Conservation (phyloP, 1,139 yeast genomes). For the Zygosaccharomyces sapae region DNA sequence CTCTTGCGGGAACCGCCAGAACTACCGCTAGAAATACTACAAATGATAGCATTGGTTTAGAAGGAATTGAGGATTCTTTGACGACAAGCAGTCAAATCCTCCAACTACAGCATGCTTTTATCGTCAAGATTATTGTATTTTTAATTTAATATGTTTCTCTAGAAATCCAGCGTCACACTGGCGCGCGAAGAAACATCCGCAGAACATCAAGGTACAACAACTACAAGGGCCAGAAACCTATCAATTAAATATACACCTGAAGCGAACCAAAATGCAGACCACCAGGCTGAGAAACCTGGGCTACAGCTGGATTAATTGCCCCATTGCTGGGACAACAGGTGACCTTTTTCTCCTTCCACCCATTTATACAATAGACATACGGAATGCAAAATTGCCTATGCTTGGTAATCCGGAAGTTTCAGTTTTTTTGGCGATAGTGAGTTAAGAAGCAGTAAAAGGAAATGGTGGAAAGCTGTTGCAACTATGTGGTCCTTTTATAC, state of each 20-base stretch:
- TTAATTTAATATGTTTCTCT: too few relatives aligned
- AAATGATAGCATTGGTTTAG: not conserved
- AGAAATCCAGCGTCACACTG: not conserved
- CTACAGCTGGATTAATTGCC: conserved; percentile 19
- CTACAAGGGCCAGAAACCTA: not conserved
- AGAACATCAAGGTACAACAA: not conserved
- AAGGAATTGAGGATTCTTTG: too few relatives aligned
- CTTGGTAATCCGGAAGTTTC: conserved; percentile 35
- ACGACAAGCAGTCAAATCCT: too few relatives aligned
- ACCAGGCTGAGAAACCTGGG: conserved; percentile 9
- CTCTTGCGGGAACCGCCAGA: conserved; percentile 28
- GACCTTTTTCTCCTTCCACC: conserved; percentile 31
- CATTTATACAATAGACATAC: conserved; percentile 33
- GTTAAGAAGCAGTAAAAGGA: not conserved
- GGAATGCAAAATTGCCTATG: conserved; percentile 27
- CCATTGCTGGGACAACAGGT: conserved; percentile 16
- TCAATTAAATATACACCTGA: conserved; percentile 22
- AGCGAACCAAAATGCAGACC: conserved; percentile 27
- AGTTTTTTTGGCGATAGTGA: conserved; percentile 14
- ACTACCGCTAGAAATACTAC: not conserved
- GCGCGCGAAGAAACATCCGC: conserved; percentile 1
- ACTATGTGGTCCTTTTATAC: not conserved
- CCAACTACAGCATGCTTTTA: not conserved
- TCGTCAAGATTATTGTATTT: too few relatives aligned
- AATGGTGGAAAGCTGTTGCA: not conserved